Percentiles rank a stretch among this genome's conserved stretches.
Evolutionary conservation across 1,139 yeast species (phyloP).

Genomic region (Magnusiomyces suaveolens): DNA sequence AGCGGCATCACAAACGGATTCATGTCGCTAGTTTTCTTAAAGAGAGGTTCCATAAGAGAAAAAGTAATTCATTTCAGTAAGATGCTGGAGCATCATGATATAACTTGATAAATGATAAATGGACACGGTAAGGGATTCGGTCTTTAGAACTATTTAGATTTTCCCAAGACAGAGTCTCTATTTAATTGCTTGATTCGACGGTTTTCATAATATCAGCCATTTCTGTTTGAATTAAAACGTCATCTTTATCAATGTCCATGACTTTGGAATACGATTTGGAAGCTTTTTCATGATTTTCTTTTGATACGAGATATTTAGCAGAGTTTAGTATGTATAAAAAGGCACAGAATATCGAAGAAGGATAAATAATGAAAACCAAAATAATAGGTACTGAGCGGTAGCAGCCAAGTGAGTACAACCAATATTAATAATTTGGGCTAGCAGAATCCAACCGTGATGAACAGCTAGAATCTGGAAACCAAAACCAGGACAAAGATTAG

Average conservation of each 20-base stretch:
- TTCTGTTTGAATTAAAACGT: conserved; percentile 50
- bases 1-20: conserved; percentile 65
- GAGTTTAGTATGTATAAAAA: conserved; percentile 51
- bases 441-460: conserved; percentile 60
- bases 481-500: conserved; percentile 56
- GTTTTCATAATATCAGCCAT: conserved; percentile 53
- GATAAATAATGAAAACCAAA: conserved; percentile 41
- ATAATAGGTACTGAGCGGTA: conserved; percentile 48
- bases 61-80: conserved; percentile 73
- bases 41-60: conserved; percentile 74
- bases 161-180: conserved; percentile 59
- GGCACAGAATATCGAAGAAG: conserved; percentile 23
- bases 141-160: conserved; percentile 61
- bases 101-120: conserved; percentile 32
- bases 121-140: conserved; percentile 52
- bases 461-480: conserved; percentile 59
- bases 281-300: conserved; percentile 48
- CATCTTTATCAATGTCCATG: conserved; percentile 52
- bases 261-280: conserved; percentile 50
- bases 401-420: conserved; percentile 45
- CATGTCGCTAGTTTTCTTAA: conserved; percentile 59
- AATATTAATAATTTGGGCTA: conserved; percentile 59
- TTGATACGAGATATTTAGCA: conserved; percentile 59
- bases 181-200: conserved; percentile 51
- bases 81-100: conserved; percentile 57